Conservation (phyloP, 495 filamentous ascomycete species). For the Penicillium angulare region DNA sequence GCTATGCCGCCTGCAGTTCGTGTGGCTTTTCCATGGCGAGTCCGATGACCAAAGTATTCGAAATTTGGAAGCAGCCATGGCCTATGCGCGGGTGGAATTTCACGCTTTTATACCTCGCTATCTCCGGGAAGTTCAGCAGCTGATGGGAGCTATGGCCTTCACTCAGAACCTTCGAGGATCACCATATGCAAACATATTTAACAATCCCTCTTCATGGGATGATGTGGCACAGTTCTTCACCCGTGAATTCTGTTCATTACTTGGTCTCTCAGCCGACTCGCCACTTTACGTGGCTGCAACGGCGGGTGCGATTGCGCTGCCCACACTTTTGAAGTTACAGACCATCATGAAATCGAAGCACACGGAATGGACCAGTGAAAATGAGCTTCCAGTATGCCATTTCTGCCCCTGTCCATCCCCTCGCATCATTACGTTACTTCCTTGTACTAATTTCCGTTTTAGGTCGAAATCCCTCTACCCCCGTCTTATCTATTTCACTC, state of each 20-base stretch:
- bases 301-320: slow-evolving; percentile 87
- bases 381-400: slow-evolving; percentile 81
- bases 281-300: slow-evolving; percentile 90
- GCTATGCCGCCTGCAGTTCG: slow-evolving; percentile 78
- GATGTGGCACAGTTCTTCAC: slow-evolving; percentile 84
- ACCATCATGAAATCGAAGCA: slow-evolving; percentile 80
- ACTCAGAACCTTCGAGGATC: slow-evolving; percentile 62
- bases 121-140: slow-evolving; percentile 68
- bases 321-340: slow-evolving; percentile 77
- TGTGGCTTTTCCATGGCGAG: slow-evolving; percentile 70
- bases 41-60: slow-evolving; percentile 22
- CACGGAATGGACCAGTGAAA: slow-evolving; percentile 89
- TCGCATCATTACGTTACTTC: background rate
- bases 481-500: slow-evolving; percentile 86
- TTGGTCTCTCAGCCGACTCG: slow-evolving; percentile 82
- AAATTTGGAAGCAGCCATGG: slow-evolving; percentile 59
- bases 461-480: slow-evolving; percentile 88
- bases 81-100: slow-evolving; percentile 70
- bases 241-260: slow-evolving; percentile 88
- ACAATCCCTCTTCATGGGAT: slow-evolving; percentile 69
- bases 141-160: slow-evolving; percentile 75
- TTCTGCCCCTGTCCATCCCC: background rate
- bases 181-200: slow-evolving; percentile 76
- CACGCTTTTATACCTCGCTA: slow-evolving; percentile 67
- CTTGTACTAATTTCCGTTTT: slow-evolving; percentile 6